phyloP scores from a whole-genome alignment of 768 basidiomycete species.

The Pleurotus ostreatus region DNA sequence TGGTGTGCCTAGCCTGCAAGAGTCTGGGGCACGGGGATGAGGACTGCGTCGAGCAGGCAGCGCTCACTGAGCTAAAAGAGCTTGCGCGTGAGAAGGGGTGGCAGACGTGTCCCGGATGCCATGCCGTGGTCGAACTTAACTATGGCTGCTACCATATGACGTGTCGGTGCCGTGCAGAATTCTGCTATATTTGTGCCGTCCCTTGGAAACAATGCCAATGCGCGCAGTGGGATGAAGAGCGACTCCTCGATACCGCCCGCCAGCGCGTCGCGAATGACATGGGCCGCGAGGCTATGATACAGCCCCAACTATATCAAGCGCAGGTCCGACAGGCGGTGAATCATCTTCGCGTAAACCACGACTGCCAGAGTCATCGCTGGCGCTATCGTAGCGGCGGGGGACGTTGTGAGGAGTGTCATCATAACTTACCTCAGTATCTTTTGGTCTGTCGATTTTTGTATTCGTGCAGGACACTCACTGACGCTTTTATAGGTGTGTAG shows the following conservation, averaged over 20 bases:
- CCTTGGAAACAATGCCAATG: slow-evolving; percentile 63
- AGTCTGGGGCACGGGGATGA: slow-evolving; percentile 34
- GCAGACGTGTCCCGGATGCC: slow-evolving; percentile 64
- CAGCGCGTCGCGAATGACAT: slow-evolving; percentile 36
- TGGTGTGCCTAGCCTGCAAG: slow-evolving; percentile 49
- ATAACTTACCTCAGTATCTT: slow-evolving; percentile 37
- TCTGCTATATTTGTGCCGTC: slow-evolving; percentile 63
- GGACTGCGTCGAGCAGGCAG: slow-evolving; percentile 39
- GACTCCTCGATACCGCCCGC: slow-evolving; percentile 27
- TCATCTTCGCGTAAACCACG: slow-evolving; percentile 47
- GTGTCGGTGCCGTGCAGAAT: slow-evolving; percentile 52
- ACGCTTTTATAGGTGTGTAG: not conserved
- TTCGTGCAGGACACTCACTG: not conserved
- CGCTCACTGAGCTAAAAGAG: slow-evolving; percentile 35
- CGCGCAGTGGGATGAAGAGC: slow-evolving; percentile 58
- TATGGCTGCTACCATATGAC: slow-evolving; percentile 65
- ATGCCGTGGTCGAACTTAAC: slow-evolving; percentile 49
- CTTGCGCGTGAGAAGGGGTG: slow-evolving; percentile 44
- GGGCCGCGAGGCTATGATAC: slow-evolving; percentile 20
- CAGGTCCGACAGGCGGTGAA: slow-evolving; percentile 28
- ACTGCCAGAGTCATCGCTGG: slow-evolving; percentile 37
- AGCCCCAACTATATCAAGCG: slow-evolving; percentile 25
- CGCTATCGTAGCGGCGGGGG: slow-evolving; percentile 28
- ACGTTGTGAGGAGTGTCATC: slow-evolving; percentile 39
- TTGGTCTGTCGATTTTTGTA: slow-evolving; percentile 29